Evolutionary conservation across 1,284 basidiomycete species (phyloP), one percentile per base, ranked within the genome.

Genomic region (Caloboletus firmus): DNA sequence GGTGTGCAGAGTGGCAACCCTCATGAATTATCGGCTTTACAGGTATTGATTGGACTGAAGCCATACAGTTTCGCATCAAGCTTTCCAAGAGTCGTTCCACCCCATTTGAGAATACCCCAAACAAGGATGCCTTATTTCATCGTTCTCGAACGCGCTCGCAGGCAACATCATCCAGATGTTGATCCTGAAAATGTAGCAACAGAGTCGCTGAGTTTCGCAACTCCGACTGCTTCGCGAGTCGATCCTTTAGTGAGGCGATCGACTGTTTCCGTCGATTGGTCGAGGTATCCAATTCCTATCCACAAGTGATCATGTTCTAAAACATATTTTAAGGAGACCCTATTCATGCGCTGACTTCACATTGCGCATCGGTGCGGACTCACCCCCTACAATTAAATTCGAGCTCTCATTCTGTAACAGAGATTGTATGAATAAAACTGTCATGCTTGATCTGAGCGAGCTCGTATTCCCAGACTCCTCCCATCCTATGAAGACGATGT

Each of bases 181-280:
- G n/a, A 45, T 47, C 26, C 7, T 20, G 13, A 24, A 20, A 26
- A 28, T 30, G 28, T 28, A 22, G 2, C 18, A 17, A 28, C 7
- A 13, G 46, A 18, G 20, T 48, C 46, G 46, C 46, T 48, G 46
- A 48, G 46, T 46, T 48, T 48, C 15, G 7, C 46, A 31, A 48
- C 46, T 48, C 46, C 28, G 28, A 30, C 28, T 5, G 10, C 28
- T 30, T 30, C 28, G 28, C 28, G 28, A 30, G 28, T 10, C 28
- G 28, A 30, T 30, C 9, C 4, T 18, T 40, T 26, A 10, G 40
- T 6, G 17, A n/a, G 18, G 40, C 17, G 40, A 11, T 11, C 0
- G 17, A 26, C 10, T 26, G 22, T 37, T 37, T 12, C 35, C 5
- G 9, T 24, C 5, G 2, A 42, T 42, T 18, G 17, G 11, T 7